Base-by-base conservation (phyloP, 2,329 filamentous ascomycete genomes). In the Daldinia sp. region DNA sequence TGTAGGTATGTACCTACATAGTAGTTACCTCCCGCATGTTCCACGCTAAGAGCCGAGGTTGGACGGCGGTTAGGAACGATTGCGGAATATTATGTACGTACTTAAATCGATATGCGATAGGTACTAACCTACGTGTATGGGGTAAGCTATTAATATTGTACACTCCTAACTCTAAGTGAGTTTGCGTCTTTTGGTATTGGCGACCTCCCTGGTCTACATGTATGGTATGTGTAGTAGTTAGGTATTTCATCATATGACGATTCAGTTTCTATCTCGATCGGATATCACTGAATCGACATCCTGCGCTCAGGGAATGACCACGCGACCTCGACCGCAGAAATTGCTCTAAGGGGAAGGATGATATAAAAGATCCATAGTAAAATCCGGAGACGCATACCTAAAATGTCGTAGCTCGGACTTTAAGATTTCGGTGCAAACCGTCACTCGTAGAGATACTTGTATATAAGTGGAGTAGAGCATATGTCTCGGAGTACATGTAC, bases 381-480 rank as follows among this genome's bases (percentile, higher is more conserved):
- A 59, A n/a, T 54, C 55, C 63, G 63, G 63, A 66, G 59, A 58
- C 29, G 11, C 50, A 13, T 64, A 7, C 63, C 50, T 21, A 53
- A 61, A 51, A 39, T 6, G 60, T 58, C 43, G 11, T 66, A 66
- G 60, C 50, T 25, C 32, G 45, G 13, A 25, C 17, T 53, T 50
- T 47, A 49, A 41, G 30, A 19, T 19, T 32, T 19, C 4, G 39
- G 21, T 19, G 45, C 27, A 19, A 48, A 10, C 27, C 3, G 27
- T 19, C 13, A 29, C 9, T 19, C 11, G 21, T 48, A 48, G 4
- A 15, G 15, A 8, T 30, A 30, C 23, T 35, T 35, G 34, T 35
- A 8, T 4, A 6, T 17, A 7, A 17, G 34, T 32, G 27, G 32
- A 8, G 32, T 60, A 34, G 25, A 10, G 15, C 41, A 29, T 50